phyloP scores from a whole-genome alignment of 2,329 filamentous ascomycete species.

The Colletotrichum trifolii region DNA sequence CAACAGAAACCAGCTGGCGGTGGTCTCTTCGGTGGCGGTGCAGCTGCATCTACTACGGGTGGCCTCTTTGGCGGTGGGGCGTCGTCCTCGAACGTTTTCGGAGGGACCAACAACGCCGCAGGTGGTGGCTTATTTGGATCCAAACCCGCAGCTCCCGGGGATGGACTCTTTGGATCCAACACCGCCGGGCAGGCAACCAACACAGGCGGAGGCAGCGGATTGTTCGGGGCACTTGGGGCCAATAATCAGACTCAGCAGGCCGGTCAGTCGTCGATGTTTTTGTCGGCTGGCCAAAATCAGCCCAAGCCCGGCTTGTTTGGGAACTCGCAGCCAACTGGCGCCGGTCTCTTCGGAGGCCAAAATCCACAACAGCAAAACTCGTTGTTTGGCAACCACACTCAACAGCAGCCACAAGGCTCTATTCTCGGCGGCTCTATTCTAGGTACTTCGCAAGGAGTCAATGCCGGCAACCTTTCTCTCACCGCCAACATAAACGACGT shows the following conservation, averaged over 20 bases:
- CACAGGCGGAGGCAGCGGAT: conserved; percentile 48
- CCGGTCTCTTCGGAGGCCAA: conserved; percentile 65
- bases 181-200: conserved; percentile 44
- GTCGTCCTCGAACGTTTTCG: conserved; percentile 50
- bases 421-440: conserved; percentile 68
- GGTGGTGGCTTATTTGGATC: conserved; percentile 53
- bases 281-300: conserved; percentile 61
- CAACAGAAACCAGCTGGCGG: conserved; percentile 37
- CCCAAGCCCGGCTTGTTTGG: conserved; percentile 68
- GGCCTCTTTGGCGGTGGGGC: conserved; percentile 54
- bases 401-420: conserved; percentile 55
- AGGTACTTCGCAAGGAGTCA: conserved; percentile 61
- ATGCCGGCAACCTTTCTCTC: conserved; percentile 64
- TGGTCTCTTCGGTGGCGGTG: conserved; percentile 38
- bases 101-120: conserved; percentile 56
- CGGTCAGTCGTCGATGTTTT: conserved; percentile 59
- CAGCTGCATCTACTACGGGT: conserved; percentile 45
- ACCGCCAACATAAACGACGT: conserved; percentile 84
- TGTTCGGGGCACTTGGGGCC: conserved; percentile 61
- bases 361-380: conserved; percentile 57
- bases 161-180: conserved; percentile 58
- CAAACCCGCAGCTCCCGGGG: conserved; percentile 53
- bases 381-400: conserved; percentile 59
- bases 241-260: conserved; percentile 49
- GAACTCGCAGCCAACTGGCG: conserved; percentile 53